A percentile compares a stretch with the other conserved stretches of the same genome.
Evolutionary conservation across 2,329 filamentous ascomycete species (phyloP).

Genomic region (Hortaea sp.): DNA sequence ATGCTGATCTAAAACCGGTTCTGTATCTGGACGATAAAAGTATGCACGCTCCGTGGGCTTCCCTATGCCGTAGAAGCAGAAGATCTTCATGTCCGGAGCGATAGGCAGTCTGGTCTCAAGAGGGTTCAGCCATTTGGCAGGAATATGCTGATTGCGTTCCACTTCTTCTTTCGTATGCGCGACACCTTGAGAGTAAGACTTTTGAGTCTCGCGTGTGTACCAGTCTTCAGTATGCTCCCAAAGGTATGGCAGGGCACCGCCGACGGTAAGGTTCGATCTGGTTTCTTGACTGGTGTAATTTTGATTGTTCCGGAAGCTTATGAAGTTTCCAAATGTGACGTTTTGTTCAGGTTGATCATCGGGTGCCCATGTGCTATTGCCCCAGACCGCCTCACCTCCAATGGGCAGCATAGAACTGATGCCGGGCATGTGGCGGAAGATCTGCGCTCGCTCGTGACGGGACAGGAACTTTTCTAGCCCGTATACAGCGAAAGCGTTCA

Average conservation of each 20-base stretch:
- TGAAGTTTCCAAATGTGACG: constrained; percentile 65
- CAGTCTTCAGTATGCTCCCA: constrained; percentile 70
- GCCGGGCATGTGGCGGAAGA: constrained; percentile 94
- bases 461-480: constrained; percentile 92
- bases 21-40: constrained; percentile 69
- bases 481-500: constrained; percentile 94
- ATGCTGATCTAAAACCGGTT: constrained; percentile 45
- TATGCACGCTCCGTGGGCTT: constrained; percentile 90
- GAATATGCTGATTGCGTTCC: constrained; percentile 48
- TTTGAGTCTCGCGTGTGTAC: constrained; percentile 65
- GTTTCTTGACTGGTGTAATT: constrained; percentile 34
- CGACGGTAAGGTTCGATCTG: constrained; percentile 67
- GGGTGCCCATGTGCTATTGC: constrained; percentile 74
- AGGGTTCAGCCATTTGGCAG: constrained; percentile 83
- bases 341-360: constrained; percentile 70
- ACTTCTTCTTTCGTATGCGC: constrained; percentile 73
- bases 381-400: constrained; percentile 91
- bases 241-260: constrained; percentile 67
- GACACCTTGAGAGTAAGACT: constrained; percentile 78
- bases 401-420: constrained; percentile 95
- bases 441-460: constrained; percentile 79
- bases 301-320: constrained; percentile 71
- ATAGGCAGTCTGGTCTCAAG: constrained; percentile 78
- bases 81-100: constrained; percentile 84
- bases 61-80: constrained; percentile 92